phyloP scores from a whole-genome alignment of 768 basidiomycete genomes.

The Amanita pseudoporphyria region DNA sequence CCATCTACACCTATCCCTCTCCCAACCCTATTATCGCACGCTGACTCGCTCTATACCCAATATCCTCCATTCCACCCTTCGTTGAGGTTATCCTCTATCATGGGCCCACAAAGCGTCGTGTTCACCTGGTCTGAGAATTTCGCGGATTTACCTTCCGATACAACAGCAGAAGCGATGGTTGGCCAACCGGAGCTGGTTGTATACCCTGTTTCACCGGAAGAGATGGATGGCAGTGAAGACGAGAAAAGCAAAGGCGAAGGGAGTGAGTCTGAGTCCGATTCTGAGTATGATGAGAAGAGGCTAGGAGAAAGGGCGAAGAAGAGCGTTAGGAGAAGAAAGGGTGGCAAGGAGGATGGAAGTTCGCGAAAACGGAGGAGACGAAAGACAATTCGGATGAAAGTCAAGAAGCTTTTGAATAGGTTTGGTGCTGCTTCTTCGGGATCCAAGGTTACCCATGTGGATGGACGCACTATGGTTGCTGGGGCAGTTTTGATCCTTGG shows the following conservation, averaged over 20 bases:
- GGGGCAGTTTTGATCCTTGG: conserved; percentile 64
- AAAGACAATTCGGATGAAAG: conserved; percentile 7
- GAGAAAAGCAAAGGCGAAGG: conserved; percentile 11
- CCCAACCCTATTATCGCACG: conserved; percentile 39
- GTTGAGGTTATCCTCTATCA: conserved; percentile 44
- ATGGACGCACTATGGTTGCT: conserved; percentile 40
- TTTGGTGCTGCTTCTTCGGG: not conserved
- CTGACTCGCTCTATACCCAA: conserved; percentile 47
- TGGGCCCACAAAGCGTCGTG: conserved; percentile 73
- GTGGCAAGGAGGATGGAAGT: not conserved
- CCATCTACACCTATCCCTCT: conserved; percentile 26
- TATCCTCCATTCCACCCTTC: conserved; percentile 54
- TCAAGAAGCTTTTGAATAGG: not conserved
- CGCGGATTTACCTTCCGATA: conserved; percentile 35
- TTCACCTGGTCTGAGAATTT: conserved; percentile 59
- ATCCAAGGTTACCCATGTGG: conserved; percentile 14
- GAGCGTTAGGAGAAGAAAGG: conserved; percentile 8
- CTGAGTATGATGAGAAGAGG: not conserved
- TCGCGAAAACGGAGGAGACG: conserved; percentile 9
- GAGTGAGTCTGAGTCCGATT: not conserved
- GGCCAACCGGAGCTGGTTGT: conserved; percentile 45
- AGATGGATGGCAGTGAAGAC: conserved; percentile 17
- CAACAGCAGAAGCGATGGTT: conserved; percentile 55
- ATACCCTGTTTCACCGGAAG: conserved; percentile 34
- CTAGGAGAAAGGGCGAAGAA: conserved; percentile 7